Percentiles rank a stretch among this genome's conserved stretches.
phyloP scores from a whole-genome alignment of 345 rosid species.

The Hevea brasiliensis region DNA sequence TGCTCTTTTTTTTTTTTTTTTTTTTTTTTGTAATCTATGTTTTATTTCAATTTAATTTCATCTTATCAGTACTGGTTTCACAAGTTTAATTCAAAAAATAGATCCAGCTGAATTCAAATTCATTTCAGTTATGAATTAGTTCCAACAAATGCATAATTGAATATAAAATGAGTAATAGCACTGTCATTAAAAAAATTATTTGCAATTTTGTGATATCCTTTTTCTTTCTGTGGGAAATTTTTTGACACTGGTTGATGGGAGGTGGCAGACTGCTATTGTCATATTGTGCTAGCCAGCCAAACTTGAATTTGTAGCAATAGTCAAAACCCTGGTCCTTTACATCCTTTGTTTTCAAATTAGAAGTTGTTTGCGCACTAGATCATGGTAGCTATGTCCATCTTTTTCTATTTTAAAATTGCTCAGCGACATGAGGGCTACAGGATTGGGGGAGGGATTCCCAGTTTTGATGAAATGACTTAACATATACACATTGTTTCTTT shows the following conservation, averaged over 20 bases:
- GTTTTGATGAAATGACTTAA: neutral
- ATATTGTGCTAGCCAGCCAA: neutral
- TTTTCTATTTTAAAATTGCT: neutral
- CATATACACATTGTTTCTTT: neutral
- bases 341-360: neutral
- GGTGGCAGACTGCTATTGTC: no score
- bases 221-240: neutral
- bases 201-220: neutral
- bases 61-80: no score
- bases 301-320: neutral
- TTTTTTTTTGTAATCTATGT: no score
- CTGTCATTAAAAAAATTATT: neutral
- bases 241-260: no score
- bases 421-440: neutral
- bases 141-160: no score
- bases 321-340: slow-evolving; percentile 1
- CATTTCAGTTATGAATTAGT: neutral
- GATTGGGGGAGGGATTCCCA: neutral
- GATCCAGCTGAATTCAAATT: neutral
- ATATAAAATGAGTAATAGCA: no score
- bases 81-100: no score
- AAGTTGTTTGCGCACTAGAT: neutral
- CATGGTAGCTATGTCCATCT: neutral
- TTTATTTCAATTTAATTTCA: no score
- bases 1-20: no score